Conservation (phyloP, 805 yeast species). For the Pichia insulana region DNA sequence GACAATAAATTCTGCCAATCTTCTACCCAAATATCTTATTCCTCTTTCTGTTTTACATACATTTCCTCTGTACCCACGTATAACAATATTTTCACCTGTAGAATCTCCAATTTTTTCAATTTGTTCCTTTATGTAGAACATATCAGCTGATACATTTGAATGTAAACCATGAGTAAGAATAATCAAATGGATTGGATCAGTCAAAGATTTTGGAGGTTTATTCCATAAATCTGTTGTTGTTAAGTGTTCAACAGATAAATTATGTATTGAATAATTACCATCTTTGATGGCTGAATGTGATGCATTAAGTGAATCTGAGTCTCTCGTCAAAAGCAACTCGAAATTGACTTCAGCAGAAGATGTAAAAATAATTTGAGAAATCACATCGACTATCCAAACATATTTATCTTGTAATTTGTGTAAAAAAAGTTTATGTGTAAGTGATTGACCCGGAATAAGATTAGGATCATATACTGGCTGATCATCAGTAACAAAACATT, state of each 20-base stretch:
- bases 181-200: conserved; percentile 68
- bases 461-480: conserved; percentile 72
- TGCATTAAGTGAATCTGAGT: conserved; percentile 32
- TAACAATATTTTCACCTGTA: conserved; percentile 59
- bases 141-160: conserved; percentile 82
- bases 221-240: conserved; percentile 74
- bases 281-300: conserved; percentile 22
- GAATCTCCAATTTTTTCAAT: conserved; percentile 42
- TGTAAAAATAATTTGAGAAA: conserved; percentile 72
- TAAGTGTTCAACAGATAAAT: conserved; percentile 38
- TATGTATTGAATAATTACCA: conserved; percentile 7
- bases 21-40: conserved; percentile 68
- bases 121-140: conserved; percentile 78
- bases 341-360: conserved; percentile 60
- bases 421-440: conserved; percentile 51
- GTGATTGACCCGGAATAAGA: conserved; percentile 57
- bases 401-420: conserved; percentile 53
- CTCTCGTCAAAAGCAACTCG: conserved; percentile 45
- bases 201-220: conserved; percentile 43
- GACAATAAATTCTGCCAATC: conserved; percentile 68
- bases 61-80: conserved; percentile 78
- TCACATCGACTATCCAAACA: conserved; percentile 73
- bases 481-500: conserved; percentile 61
- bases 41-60: conserved; percentile 87
- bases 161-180: conserved; percentile 87